These are phyloP conservation scores for Aspergillus unguis DNA, from an alignment of 2,329 filamentous ascomycete genomes.

Conservation along the genomic window DNA sequence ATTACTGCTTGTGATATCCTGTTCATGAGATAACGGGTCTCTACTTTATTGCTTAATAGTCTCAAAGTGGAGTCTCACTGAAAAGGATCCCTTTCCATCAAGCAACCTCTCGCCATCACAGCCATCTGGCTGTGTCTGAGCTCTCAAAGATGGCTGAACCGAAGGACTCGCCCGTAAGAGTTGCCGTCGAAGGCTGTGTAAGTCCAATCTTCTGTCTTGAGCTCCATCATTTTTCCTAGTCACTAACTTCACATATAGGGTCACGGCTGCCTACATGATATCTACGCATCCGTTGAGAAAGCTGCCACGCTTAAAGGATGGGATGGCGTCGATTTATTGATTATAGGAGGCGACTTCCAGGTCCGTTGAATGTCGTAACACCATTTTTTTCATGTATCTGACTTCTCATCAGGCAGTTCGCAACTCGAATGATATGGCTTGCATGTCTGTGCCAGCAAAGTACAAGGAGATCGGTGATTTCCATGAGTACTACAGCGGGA, in stretches of 20 bases:
- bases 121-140: not conserved
- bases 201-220: conserved; percentile 33
- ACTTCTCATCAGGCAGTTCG: conserved; percentile 63
- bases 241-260: conserved; percentile 54
- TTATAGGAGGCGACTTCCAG: conserved; percentile 96
- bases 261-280: conserved; percentile 86
- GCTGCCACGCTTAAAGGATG: conserved; percentile 70
- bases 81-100: not conserved
- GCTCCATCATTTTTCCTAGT: not conserved
- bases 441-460: conserved; percentile 85
- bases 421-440: conserved; percentile 80
- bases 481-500: conserved; percentile 85
- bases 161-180: conserved; percentile 49
- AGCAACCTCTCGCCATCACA: not conserved
- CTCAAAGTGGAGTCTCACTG: no score
- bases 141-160: not conserved
- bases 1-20: no score
- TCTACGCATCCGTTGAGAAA: conserved; percentile 74
- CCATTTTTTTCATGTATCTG: conserved; percentile 9
- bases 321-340: conserved; percentile 80
- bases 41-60: no score
- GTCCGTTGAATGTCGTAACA: conserved; percentile 39
- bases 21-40: no score
- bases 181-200: conserved; percentile 86
- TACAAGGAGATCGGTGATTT: conserved; percentile 90